phyloP scores from a whole-genome alignment of 1,284 basidiomycete genomes.

The Sporisorium reilianum region DNA sequence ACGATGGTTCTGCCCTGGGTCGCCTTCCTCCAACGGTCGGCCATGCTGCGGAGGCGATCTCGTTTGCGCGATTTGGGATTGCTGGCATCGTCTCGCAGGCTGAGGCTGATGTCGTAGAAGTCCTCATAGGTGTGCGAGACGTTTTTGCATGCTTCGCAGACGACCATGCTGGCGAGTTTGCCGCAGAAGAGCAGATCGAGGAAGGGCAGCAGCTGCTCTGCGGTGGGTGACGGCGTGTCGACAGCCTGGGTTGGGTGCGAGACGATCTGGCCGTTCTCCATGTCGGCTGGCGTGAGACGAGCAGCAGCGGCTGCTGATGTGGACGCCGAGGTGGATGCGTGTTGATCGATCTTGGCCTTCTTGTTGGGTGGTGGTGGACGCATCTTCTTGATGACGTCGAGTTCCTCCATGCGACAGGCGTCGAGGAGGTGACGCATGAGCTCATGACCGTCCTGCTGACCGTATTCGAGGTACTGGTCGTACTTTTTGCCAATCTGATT shows the following conservation, averaged over 20 bases:
- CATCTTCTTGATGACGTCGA: slow-evolving; percentile 84
- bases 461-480: slow-evolving; percentile 86
- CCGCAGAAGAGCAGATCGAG: slow-evolving; percentile 91
- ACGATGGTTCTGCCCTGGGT: slow-evolving; percentile 39
- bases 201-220: slow-evolving; percentile 77
- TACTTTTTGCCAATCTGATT: slow-evolving; percentile 82
- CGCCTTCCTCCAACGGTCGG: slow-evolving; percentile 49
- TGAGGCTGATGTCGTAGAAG: slow-evolving; percentile 90
- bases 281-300: slow-evolving; percentile 20
- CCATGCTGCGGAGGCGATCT: slow-evolving; percentile 52
- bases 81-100: slow-evolving; percentile 72
- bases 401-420: slow-evolving; percentile 93
- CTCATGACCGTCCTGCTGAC: slow-evolving; percentile 94
- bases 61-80: slow-evolving; percentile 46
- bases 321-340: slow-evolving; percentile 24
- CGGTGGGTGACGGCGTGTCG: slow-evolving; percentile 29
- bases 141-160: slow-evolving; percentile 90
- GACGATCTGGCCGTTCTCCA: slow-evolving; percentile 31
- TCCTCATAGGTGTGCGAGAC: slow-evolving; percentile 91
- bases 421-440: slow-evolving; percentile 88
- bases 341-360: slow-evolving; percentile 28
- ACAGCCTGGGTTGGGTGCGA: not conserved
- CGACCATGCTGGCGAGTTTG: slow-evolving; percentile 85
- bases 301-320: slow-evolving; percentile 2
- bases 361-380: slow-evolving; percentile 73